These are phyloP conservation scores for Trichoderma citrinoviride DNA, from an alignment of 2,329 filamentous ascomycete species.

Conservation along the genomic window DNA sequence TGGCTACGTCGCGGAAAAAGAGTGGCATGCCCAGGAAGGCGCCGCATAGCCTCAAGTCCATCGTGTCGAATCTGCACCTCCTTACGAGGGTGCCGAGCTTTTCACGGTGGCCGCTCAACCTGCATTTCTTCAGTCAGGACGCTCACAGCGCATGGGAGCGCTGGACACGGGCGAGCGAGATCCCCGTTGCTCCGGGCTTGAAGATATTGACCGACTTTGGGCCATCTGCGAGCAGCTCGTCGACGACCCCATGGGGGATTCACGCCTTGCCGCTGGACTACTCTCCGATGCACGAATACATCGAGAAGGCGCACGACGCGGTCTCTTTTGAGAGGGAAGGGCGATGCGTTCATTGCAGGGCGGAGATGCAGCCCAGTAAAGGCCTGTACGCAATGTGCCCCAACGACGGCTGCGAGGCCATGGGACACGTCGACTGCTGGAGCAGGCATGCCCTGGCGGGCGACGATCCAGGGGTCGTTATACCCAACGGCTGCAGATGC, in stretches of 20 bases:
- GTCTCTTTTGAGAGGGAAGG: conserved; percentile 57
- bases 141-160: conserved; percentile 66
- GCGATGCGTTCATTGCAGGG: conserved; percentile 52
- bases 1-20: conserved; percentile 50
- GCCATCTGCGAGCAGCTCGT: conserved; percentile 24
- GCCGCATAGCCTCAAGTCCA: conserved; percentile 59
- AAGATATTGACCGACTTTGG: conserved; percentile 57
- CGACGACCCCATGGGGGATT: conserved; percentile 45
- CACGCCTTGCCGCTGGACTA: conserved; percentile 57
- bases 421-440: conserved; percentile 61
- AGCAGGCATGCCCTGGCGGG: conserved; percentile 48
- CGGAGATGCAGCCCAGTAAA: conserved; percentile 43
- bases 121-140: conserved; percentile 75
- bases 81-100: conserved; percentile 80
- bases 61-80: conserved; percentile 77
- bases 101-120: conserved; percentile 72
- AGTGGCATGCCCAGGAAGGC: conserved; percentile 58
- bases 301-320: conserved; percentile 54
- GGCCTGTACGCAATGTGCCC: conserved; percentile 59
- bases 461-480: conserved; percentile 44
- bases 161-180: conserved; percentile 51
- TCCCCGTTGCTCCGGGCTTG: conserved; percentile 48
- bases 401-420: conserved; percentile 51
- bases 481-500: conserved; percentile 70
- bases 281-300: conserved; percentile 49